These are phyloP conservation scores for Centella asiatica DNA, from an alignment of 129 eudicot genomes.

Conservation along the genomic window DNA sequence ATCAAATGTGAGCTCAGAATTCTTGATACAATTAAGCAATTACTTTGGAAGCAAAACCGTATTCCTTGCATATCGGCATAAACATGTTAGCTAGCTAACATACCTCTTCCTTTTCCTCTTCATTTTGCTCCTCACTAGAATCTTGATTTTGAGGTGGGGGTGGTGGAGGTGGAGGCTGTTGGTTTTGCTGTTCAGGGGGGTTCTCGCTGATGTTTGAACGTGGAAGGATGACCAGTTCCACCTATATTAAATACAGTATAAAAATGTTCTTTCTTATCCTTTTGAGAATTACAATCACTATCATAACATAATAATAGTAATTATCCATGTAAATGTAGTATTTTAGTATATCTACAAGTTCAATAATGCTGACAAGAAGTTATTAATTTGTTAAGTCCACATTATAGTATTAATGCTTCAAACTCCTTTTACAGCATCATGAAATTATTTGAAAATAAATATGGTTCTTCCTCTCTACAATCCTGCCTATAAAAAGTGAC, in stretches of 20 bases:
- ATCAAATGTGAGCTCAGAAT: conserved; percentile 11
- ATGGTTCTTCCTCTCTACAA: too few species aligned
- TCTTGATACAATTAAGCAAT: conserved; percentile 6
- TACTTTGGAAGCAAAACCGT: too few species aligned
- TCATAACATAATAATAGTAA: too few species aligned
- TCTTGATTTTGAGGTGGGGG: conserved; percentile 94
- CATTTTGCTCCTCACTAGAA: conserved; percentile 64
- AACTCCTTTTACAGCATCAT: too few species aligned
- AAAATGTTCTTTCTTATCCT: background rate
- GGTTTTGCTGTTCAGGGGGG: conserved; percentile 89
- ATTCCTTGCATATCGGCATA: background rate
- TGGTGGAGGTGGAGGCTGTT: conserved; percentile 96
- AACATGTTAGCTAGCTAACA: conserved; percentile 13
- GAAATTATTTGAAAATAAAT: too few species aligned
- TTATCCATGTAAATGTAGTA: too few species aligned
- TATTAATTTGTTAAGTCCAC: too few species aligned
- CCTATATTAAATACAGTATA: conserved; percentile 37
- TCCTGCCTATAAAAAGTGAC: too few species aligned
- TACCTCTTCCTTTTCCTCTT: conserved; percentile 73
- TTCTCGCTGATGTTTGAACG: conserved; percentile 69
- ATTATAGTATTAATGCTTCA: too few species aligned
- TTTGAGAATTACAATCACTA: background rate
- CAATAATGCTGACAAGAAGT: too few species aligned
- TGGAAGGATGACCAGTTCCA: conserved; percentile 94
- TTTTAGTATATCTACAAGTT: too few species aligned